Percentiles rank a stretch among this genome's conserved stretches.
Conservation (phyloP, 2,329 filamentous ascomycete genomes). For the Xylariaceae sp. region DNA sequence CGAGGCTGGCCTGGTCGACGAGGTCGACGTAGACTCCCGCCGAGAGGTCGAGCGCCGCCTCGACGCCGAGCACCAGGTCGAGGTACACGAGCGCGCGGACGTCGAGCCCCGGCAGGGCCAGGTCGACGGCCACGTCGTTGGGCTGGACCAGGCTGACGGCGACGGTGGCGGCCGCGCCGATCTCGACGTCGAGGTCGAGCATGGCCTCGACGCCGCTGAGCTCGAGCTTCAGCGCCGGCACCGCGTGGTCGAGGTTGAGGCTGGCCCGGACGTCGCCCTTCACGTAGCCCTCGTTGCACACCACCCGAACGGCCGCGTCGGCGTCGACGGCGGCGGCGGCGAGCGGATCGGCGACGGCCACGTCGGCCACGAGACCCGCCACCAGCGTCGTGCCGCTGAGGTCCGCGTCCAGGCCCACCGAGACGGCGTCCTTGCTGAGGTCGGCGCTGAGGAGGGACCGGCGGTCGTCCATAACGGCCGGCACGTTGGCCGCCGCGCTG, state of each 20-base stretch:
- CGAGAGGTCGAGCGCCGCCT: slow-evolving; percentile 42
- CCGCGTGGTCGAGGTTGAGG: slow-evolving; percentile 32
- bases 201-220: slow-evolving; percentile 45
- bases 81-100: slow-evolving; percentile 41
- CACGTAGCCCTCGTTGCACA: slow-evolving; percentile 42
- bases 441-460: slow-evolving; percentile 10
- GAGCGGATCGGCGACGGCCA: slow-evolving; percentile 33
- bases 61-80: slow-evolving; percentile 42
- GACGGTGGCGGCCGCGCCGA: slow-evolving; percentile 40
- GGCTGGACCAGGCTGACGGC: slow-evolving; percentile 42
- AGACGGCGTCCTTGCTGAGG: slow-evolving; percentile 13
- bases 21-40: slow-evolving; percentile 46
- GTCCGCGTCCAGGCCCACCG: slow-evolving; percentile 17
- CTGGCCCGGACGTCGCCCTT: slow-evolving; percentile 39
- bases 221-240: slow-evolving; percentile 35
- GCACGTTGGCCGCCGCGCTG: slow-evolving; percentile 14
- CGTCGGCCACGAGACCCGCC: slow-evolving; percentile 18
- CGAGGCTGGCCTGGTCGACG: slow-evolving; percentile 34
- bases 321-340: slow-evolving; percentile 19
- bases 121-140: slow-evolving; percentile 33
- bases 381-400: slow-evolving; percentile 19
- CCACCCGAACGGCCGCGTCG: slow-evolving; percentile 24
- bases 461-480: slow-evolving; percentile 8
- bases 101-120: slow-evolving; percentile 34
- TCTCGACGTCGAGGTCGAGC: slow-evolving; percentile 38